Evolutionary conservation across 164 flowering plant species (phyloP), one percentile per base, ranked within the genome.

Genomic region (Nymphaea colorata): DNA sequence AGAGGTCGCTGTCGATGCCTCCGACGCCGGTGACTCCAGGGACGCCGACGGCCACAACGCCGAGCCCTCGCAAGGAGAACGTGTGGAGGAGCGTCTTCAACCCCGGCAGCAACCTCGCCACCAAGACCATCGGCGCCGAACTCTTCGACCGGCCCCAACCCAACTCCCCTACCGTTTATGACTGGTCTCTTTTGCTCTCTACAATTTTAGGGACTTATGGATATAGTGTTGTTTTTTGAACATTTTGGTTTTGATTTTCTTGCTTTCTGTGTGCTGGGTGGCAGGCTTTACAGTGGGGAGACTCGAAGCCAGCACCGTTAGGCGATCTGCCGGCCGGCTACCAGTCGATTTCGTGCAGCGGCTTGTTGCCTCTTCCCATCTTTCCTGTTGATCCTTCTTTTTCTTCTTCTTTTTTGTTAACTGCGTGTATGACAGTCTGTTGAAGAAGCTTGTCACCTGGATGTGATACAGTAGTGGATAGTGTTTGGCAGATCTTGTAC

Each of bases 1-100:
- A 77, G 82, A 82, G 84, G 72, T 84, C 89, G 15, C 4, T 79
- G 71, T 84, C 96, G 61, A 83, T 84, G 85, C 86, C 95, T 60
- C 73, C 43, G 53, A 77, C 87, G 0, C 86, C 87, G 3, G 12
- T 69, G 5, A 80, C 91, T 2, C 95, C 97, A 3, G 66, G 18
- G 10, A 88, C 91, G 2, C 96, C 96, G 0, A 64, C 18, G 16
- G 84, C 93, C 4, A 83, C 91, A 36, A 41, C 82, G 2, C 68
- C 90, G n/a, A 69, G 83, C 16, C 74, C 74, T n/a, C 43, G n/a
- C 41, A 86, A 76, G 77, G 95, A 89, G 6, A 89, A 91, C 82
- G 96, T 90, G 7, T 90, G 99, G 99, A 80, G 96, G 82, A 94
- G 99, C 73, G 99, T 93, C 43, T 93, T 94, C 82, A 45, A 94